A percentile compares a stretch with the other conserved stretches of the same genome.
Conservation (phyloP, 352 stramenopile species). For the Pythium coloratum region DNA sequence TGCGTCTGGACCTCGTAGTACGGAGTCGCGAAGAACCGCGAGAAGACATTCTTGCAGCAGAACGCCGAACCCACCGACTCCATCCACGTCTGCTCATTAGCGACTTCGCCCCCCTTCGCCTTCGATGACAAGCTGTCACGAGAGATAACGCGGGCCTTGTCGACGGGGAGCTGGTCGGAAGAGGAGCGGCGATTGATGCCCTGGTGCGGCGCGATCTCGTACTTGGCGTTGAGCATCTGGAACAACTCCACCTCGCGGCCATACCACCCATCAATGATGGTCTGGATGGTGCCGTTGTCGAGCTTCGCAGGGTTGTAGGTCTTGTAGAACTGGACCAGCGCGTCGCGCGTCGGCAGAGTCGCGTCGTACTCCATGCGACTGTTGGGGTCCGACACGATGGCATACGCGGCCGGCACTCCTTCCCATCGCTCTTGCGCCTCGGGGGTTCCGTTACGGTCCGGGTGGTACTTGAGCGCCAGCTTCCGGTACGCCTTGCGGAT, state of each 20-base stretch:
- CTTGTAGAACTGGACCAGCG: conserved; percentile 81
- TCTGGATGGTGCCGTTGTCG: conserved; percentile 83
- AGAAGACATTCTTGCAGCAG: conserved; percentile 65
- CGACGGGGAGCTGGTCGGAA: conserved; percentile 43
- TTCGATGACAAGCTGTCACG: conserved; percentile 55
- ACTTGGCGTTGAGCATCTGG: conserved; percentile 86
- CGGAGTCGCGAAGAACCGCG: conserved; percentile 55
- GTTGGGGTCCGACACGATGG: conserved; percentile 77
- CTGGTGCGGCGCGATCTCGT: conserved; percentile 79
- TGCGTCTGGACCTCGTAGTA: conserved; percentile 85
- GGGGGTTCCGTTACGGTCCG: conserved; percentile 89
- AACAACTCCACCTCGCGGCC: conserved; percentile 85
- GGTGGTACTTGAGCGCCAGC: conserved; percentile 85
- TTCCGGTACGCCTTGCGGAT: conserved; percentile 93
- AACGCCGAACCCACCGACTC: conserved; percentile 58
- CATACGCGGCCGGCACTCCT: conserved; percentile 72
- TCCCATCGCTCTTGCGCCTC: conserved; percentile 75
- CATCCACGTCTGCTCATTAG: conserved; percentile 53
- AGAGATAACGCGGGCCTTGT: conserved; percentile 60
- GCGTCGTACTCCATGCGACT: conserved; percentile 77
- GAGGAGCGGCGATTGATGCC: conserved; percentile 55
- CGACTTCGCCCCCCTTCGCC: conserved; percentile 53
- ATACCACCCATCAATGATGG: conserved; percentile 86
- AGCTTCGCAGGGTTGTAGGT: conserved; percentile 84
- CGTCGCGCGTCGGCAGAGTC: conserved; percentile 72